Conservation (phyloP, 331 rosid genomes). For the Malus hybrid region DNA sequence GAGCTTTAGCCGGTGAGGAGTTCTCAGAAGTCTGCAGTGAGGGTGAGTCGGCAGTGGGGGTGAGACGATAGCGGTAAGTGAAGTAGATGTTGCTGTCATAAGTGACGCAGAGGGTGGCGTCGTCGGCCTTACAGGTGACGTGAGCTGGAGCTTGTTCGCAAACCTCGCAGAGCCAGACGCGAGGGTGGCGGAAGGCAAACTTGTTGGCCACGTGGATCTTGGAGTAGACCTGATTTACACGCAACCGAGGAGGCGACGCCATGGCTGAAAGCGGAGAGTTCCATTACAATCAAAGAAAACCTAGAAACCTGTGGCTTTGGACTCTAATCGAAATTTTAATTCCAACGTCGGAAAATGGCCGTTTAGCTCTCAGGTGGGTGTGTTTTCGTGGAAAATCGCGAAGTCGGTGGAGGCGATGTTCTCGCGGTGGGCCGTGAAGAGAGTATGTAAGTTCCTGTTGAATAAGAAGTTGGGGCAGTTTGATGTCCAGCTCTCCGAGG, state of each 20-base stretch:
- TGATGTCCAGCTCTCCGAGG: constrained; percentile 69
- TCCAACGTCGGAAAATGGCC: background rate
- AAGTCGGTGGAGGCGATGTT: constrained; percentile 93
- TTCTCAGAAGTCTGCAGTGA: too few relatives aligned
- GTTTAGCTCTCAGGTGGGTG: background rate
- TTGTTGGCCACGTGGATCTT: constrained; percentile 81
- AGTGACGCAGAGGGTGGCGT: constrained; percentile 70
- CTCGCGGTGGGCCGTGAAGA: constrained; percentile 80
- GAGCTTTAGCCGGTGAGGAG: too few relatives aligned
- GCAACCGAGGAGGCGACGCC: constrained; percentile 68
- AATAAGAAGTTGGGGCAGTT: constrained; percentile 92
- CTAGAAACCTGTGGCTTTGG: background rate
- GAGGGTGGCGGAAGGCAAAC: constrained; percentile 86
- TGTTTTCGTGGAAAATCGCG: constrained; percentile 84
- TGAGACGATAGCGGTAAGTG: too few relatives aligned
- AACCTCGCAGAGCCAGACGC: constrained; percentile 74
- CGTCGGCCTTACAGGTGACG: constrained; percentile 88
- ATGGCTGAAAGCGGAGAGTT: constrained; percentile 25
- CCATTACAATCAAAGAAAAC: background rate
- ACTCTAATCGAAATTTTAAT: background rate
- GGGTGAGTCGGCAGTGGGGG: too few relatives aligned
- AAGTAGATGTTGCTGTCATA: too few relatives aligned
- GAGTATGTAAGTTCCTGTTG: constrained; percentile 72
- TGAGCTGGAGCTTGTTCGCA: constrained; percentile 91
- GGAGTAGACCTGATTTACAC: constrained; percentile 76